Evolutionary conservation across 176 grass and related monocot species (phyloP).

Genomic region (Puya raimondii): DNA sequence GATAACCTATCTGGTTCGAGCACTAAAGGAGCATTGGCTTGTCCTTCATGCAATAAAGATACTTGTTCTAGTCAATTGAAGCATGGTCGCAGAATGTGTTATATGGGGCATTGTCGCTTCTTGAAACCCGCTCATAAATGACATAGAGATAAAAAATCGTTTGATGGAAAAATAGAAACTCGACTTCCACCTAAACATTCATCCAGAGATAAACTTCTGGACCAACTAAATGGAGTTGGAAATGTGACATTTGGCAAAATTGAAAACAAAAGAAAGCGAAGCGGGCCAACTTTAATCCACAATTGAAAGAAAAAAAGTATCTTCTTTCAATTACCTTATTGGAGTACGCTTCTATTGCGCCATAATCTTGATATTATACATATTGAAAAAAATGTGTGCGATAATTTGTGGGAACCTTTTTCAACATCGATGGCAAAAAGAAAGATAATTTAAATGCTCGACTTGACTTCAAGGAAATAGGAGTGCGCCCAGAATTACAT

Average conservation of each 20-base stretch:
- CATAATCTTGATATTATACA: neutral
- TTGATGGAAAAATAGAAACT: too few species aligned
- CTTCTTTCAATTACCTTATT: neutral
- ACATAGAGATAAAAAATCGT: too few species aligned
- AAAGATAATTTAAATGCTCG: slow-evolving; percentile 7
- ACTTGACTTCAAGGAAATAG: neutral
- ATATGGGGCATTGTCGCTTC: neutral
- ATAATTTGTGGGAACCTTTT: neutral
- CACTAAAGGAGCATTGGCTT: neutral
- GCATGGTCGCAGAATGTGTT: neutral
- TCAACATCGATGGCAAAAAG: neutral
- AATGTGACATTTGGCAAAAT: too few species aligned
- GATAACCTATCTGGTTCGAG: too few species aligned
- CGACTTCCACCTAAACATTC: too few species aligned
- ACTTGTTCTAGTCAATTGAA: neutral
- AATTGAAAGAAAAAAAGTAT: too few species aligned
- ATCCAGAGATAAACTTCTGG: too few species aligned
- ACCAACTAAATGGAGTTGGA: too few species aligned
- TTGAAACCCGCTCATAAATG: neutral
- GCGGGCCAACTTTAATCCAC: too few species aligned
- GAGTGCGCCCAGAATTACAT: neutral
- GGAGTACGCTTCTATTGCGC: neutral
- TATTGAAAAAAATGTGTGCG: neutral
- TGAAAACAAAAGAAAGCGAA: too few species aligned
- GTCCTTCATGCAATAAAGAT: neutral